phyloP scores from a whole-genome alignment of 2,329 filamentous ascomycete genomes.

The Lachnum nothofagi region DNA sequence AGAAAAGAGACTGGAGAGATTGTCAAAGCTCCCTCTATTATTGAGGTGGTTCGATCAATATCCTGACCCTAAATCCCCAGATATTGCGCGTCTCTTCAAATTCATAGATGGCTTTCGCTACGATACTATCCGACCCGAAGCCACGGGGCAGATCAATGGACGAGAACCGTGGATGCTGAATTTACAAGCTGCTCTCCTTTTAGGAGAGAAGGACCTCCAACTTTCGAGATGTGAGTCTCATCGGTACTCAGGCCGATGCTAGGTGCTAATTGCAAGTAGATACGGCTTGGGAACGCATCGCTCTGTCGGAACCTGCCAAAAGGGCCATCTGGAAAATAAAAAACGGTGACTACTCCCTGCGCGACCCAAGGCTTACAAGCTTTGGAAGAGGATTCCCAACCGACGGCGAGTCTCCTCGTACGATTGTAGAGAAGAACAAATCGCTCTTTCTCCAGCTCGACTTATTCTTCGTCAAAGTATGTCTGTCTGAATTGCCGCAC shows the following conservation, averaged over 20 bases:
- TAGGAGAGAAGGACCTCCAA: slow-evolving; percentile 59
- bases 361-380: slow-evolving; percentile 45
- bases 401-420: slow-evolving; percentile 12
- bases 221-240: slow-evolving; percentile 52
- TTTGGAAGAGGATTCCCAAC: slow-evolving; percentile 49
- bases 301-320: slow-evolving; percentile 52
- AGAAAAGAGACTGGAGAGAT: slow-evolving; percentile 50
- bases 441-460: slow-evolving; percentile 47
- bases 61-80: slow-evolving; percentile 46
- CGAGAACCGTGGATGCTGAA: slow-evolving; percentile 64
- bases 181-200: slow-evolving; percentile 56
- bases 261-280: slow-evolving; percentile 37
- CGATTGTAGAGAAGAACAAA: slow-evolving; percentile 21
- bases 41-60: slow-evolving; percentile 55
- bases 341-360: slow-evolving; percentile 51
- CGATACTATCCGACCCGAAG: slow-evolving; percentile 54
- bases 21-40: slow-evolving; percentile 55
- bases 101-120: slow-evolving; percentile 57
- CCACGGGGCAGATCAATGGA: slow-evolving; percentile 50
- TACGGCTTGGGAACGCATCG: slow-evolving; percentile 53
- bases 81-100: slow-evolving; percentile 51
- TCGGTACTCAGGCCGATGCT: not conserved
- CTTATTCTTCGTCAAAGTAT: slow-evolving; percentile 64
- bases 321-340: slow-evolving; percentile 55
- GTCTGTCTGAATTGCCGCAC: not conserved